A percentile compares a stretch with the other conserved stretches of the same genome.
phyloP scores from a whole-genome alignment of 805 yeast genomes.

The Zygotorulaspora chibaensis region DNA sequence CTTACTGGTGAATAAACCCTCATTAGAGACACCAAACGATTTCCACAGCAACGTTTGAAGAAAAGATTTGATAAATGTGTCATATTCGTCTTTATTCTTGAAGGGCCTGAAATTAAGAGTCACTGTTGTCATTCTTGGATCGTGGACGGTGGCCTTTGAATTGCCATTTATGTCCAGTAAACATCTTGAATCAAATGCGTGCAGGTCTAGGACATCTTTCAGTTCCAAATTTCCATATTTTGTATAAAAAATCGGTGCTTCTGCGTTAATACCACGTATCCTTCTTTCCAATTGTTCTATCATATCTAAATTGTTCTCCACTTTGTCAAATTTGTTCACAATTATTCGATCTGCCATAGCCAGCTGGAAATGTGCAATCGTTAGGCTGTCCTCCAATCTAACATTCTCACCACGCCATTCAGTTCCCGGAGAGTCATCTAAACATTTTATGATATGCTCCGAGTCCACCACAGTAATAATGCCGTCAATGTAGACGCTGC shows the following conservation, averaged over 20 bases:
- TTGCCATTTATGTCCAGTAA: slow-evolving; percentile 7
- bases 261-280: slow-evolving; percentile 51
- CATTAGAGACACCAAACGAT: slow-evolving; percentile 43
- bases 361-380: slow-evolving; percentile 85
- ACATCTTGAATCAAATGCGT: slow-evolving; percentile 59
- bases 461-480: slow-evolving; percentile 83
- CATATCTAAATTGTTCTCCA: slow-evolving; percentile 27
- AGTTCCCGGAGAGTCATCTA: slow-evolving; percentile 57
- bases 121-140: slow-evolving; percentile 51
- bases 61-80: slow-evolving; percentile 48
- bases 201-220: slow-evolving; percentile 63
- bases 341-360: slow-evolving; percentile 84
- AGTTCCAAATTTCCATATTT: slow-evolving; percentile 70
- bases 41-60: slow-evolving; percentile 74
- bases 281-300: slow-evolving; percentile 36
- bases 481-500: slow-evolving; percentile 86
- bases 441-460: slow-evolving; percentile 56
- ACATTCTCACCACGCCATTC: slow-evolving; percentile 57
- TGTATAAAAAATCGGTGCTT: slow-evolving; percentile 65
- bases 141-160: slow-evolving; percentile 38
- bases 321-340: slow-evolving; percentile 70
- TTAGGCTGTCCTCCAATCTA: slow-evolving; percentile 40
- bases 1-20: slow-evolving; percentile 33
- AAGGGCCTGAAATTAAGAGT: slow-evolving; percentile 45
- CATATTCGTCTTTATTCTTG: slow-evolving; percentile 32